phyloP scores from a whole-genome alignment of 2,329 filamentous ascomycete genomes.

The Cladorrhinum sp. region DNA sequence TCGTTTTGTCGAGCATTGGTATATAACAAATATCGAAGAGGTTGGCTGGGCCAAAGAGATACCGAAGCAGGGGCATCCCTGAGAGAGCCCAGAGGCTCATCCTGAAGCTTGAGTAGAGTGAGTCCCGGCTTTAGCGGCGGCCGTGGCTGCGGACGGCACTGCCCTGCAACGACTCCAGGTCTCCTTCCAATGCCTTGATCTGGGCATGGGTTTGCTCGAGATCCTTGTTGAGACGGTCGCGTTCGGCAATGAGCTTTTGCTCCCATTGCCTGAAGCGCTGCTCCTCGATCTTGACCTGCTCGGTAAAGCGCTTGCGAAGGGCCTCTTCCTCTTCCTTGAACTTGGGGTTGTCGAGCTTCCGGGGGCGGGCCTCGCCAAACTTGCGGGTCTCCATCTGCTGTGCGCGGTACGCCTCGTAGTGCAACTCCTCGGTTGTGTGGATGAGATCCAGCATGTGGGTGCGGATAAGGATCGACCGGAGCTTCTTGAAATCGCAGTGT shows the following conservation, averaged over 20 bases:
- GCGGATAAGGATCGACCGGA: conserved; percentile 96
- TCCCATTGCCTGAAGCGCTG: conserved; percentile 99
- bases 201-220: conserved; percentile 94
- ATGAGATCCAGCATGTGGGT: conserved; percentile 99
- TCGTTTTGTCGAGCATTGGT: background rate
- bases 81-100: conserved; percentile 8
- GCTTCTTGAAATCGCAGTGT: conserved; percentile 99
- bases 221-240: conserved; percentile 99
- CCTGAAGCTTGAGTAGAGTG: conserved; percentile 2
- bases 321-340: conserved; percentile 99
- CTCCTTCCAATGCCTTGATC: conserved; percentile 87
- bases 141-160: conserved; percentile 86
- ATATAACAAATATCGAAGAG: background rate
- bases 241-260: conserved; percentile 98
- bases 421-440: conserved; percentile 97
- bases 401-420: conserved; percentile 98
- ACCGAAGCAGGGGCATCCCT: conserved; percentile 8
- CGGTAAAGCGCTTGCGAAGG: conserved; percentile 96
- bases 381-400: conserved; percentile 99
- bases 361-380: conserved; percentile 93
- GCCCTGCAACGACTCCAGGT: conserved; percentile 92
- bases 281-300: conserved; percentile 99
- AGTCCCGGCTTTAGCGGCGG: conserved; percentile 64
- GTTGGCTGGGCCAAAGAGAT: background rate
- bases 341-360: conserved; percentile 99